These are phyloP conservation scores for Sclerotinia nivalis DNA, from an alignment of 2,329 filamentous ascomycete genomes.

Conservation along the genomic window DNA sequence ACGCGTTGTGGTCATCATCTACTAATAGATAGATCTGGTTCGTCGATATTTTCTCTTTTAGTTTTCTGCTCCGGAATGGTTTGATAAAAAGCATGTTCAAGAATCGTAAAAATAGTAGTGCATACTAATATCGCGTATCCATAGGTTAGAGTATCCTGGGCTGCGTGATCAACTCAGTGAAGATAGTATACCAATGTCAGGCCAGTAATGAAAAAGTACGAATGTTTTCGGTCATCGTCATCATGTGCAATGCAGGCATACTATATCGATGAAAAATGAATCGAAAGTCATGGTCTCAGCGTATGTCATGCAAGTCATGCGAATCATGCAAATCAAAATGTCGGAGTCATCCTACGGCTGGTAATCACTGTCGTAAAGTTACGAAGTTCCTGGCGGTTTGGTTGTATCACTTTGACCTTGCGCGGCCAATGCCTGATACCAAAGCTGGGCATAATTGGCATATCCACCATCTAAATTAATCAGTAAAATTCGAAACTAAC, in stretches of 20 bases:
- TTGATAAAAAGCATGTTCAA: conserved; percentile 16
- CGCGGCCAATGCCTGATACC: conserved; percentile 70
- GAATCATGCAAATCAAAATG: conserved; percentile 38
- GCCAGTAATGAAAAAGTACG: conserved; percentile 18
- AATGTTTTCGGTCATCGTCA: conserved; percentile 28
- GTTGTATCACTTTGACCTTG: conserved; percentile 44
- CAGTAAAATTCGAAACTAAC: conserved; percentile 21
- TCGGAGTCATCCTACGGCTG: conserved; percentile 35
- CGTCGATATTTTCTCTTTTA: neutral
- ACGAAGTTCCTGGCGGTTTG: conserved; percentile 46
- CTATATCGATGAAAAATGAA: conserved; percentile 40
- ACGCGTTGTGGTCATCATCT: conserved; percentile 17
- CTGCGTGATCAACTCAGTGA: conserved; percentile 25
- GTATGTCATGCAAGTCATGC: conserved; percentile 37
- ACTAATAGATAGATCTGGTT: conserved; percentile 15
- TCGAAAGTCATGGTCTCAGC: conserved; percentile 41
- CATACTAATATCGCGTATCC: conserved; percentile 23
- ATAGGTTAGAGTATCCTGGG: conserved; percentile 21
- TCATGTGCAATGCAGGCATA: conserved; percentile 41
- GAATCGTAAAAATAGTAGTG: conserved; percentile 16
- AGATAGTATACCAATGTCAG: conserved; percentile 22
- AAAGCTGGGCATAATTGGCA: conserved; percentile 75
- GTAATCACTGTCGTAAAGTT: conserved; percentile 34
- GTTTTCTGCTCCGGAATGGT: conserved; percentile 10
- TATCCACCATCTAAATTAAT: conserved; percentile 68